phyloP scores from a whole-genome alignment of 176 grass and related monocot species.

The Bothriochloa decipiens region DNA sequence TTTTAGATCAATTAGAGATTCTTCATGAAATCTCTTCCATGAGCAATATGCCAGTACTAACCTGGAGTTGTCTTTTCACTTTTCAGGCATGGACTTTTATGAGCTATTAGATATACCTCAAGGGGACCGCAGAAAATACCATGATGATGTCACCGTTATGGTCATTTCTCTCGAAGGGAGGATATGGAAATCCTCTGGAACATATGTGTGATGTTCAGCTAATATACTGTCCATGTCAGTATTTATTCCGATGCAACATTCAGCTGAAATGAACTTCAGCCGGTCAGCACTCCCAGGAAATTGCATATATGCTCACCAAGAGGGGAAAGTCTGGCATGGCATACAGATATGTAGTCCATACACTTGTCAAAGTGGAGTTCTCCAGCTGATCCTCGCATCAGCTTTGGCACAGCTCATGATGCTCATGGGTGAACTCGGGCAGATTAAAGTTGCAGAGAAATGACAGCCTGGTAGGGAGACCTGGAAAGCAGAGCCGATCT shows the following conservation, averaged over 20 bases:
- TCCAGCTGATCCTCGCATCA: conserved; percentile 34
- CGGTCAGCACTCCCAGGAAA: conserved; percentile 18
- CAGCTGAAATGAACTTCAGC: conserved; percentile 34
- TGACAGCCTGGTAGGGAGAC: background rate
- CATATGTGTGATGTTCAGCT: conserved; percentile 58
- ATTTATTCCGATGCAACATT: conserved; percentile 41
- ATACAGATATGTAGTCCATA: conserved; percentile 18
- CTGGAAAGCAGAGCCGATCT: background rate
- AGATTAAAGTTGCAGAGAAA: conserved; percentile 24
- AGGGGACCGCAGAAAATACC: conserved; percentile 88
- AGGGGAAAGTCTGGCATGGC: conserved; percentile 10
- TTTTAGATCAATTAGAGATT: background rate
- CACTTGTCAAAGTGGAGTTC: conserved; percentile 31
- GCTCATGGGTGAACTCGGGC: background rate
- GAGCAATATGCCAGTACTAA: conserved; percentile 24
- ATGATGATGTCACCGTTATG: conserved; percentile 95
- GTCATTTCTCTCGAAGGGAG: conserved; percentile 92
- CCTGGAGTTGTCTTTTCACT: conserved; percentile 30
- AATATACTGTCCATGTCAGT: conserved; percentile 17
- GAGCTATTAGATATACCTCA: conserved; percentile 94
- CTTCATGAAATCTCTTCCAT: background rate
- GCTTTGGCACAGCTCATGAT: conserved; percentile 27
- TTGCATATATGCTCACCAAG: conserved; percentile 30
- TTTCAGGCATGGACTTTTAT: conserved; percentile 79
- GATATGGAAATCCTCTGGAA: conserved; percentile 92